A percentile compares a stretch with the other conserved stretches of the same genome.
Evolutionary conservation across 1,284 basidiomycete species (phyloP).

Genomic region (Pseudozyma tsukubaensis): DNA sequence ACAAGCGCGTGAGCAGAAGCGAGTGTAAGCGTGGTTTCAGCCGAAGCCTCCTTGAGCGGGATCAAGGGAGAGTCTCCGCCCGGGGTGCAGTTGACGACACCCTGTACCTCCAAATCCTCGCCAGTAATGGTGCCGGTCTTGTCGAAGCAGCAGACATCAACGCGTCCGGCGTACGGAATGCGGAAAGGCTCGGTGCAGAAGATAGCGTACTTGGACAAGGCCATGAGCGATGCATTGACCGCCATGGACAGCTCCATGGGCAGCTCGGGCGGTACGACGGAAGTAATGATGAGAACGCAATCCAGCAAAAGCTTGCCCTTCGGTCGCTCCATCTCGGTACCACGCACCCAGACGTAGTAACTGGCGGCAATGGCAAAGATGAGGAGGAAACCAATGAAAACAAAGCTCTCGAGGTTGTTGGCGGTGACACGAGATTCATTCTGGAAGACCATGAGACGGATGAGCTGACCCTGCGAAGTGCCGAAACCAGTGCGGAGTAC

Average conservation of each 20-base stretch:
- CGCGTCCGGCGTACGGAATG: slow-evolving; percentile 67
- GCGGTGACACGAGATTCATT: slow-evolving; percentile 67
- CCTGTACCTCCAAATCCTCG: slow-evolving; percentile 67
- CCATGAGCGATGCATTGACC: slow-evolving; percentile 73
- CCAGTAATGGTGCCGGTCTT: slow-evolving; percentile 69
- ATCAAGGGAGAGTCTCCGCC: slow-evolving; percentile 72
- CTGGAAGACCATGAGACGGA: slow-evolving; percentile 68
- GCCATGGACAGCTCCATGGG: slow-evolving; percentile 69
- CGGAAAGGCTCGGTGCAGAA: slow-evolving; percentile 69
- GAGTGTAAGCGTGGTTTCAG: slow-evolving; percentile 86
- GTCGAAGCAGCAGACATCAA: slow-evolving; percentile 69
- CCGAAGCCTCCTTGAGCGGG: slow-evolving; percentile 79
- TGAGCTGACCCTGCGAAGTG: slow-evolving; percentile 68
- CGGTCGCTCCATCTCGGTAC: slow-evolving; percentile 64
- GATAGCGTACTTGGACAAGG: slow-evolving; percentile 81
- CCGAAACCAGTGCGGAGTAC: slow-evolving; percentile 68
- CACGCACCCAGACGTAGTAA: slow-evolving; percentile 66
- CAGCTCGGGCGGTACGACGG: slow-evolving; percentile 67
- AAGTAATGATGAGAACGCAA: slow-evolving; percentile 68
- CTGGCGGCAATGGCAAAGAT: slow-evolving; percentile 67
- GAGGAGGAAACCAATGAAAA: slow-evolving; percentile 68
- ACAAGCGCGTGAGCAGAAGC: slow-evolving; percentile 96
- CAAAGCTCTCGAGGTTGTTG: slow-evolving; percentile 67
- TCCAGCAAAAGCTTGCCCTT: slow-evolving; percentile 68
- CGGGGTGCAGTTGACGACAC: slow-evolving; percentile 57